Evolutionary conservation across 345 rosid species (phyloP).

Genomic region (Populus alba): DNA sequence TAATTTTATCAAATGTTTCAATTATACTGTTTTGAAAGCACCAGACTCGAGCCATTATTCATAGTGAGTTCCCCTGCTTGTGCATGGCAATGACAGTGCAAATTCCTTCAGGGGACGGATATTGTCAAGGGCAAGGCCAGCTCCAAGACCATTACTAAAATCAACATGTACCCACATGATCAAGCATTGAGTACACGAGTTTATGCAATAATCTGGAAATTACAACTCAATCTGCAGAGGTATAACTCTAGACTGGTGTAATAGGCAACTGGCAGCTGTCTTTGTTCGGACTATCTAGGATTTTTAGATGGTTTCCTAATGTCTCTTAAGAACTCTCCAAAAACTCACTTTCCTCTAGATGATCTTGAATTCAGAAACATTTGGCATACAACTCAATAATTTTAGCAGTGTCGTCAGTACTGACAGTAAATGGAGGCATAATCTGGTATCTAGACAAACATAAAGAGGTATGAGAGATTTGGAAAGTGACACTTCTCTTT

Average conservation of each 20-base stretch:
- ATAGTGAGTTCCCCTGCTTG: not conserved
- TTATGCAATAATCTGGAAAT: not conserved
- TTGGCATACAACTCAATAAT: not conserved
- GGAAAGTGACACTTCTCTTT: not conserved
- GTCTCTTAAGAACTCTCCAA: not conserved
- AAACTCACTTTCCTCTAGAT: not conserved
- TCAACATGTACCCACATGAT: not conserved
- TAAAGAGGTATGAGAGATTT: not conserved
- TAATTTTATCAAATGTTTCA: not conserved
- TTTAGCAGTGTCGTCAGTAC: not conserved
- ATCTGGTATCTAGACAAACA: not conserved
- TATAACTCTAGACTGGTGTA: not conserved
- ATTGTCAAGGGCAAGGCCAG: not conserved
- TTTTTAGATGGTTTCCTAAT: not conserved
- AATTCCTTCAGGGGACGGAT: not conserved
- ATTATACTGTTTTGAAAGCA: not conserved
- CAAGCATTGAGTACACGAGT: not conserved
- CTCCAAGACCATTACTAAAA: not conserved
- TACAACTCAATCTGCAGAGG: not conserved
- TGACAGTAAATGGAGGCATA: not conserved
- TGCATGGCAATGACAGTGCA: not conserved
- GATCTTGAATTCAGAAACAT: not conserved
- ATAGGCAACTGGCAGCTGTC: not conserved
- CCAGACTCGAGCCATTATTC: not conserved
- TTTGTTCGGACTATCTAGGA: not conserved